Evolutionary conservation across 768 basidiomycete species (phyloP).

Genomic region (Calvatia gigantea): DNA sequence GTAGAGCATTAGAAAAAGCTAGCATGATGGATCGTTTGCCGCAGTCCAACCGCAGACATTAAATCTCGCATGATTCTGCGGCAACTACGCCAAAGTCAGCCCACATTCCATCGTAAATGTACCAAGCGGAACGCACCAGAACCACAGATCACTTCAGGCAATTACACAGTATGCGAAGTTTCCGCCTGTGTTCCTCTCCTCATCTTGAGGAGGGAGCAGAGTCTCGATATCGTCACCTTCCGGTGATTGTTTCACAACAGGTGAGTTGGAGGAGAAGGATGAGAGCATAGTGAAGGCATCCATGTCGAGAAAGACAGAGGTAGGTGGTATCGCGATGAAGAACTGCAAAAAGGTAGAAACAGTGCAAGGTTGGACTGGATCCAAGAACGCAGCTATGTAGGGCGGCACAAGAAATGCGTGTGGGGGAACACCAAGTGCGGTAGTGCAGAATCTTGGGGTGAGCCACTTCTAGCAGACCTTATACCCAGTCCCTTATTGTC

Average conservation of each 20-base stretch:
- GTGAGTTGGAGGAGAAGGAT: background rate
- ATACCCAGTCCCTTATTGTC: background rate
- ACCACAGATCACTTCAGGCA: background rate
- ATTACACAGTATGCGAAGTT: constrained; percentile 1
- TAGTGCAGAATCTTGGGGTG: background rate
- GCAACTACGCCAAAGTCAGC: too few relatives aligned
- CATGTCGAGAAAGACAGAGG: background rate
- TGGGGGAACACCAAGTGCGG: too few relatives aligned
- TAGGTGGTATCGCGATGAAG: background rate
- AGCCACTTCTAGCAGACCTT: background rate
- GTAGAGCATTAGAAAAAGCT: background rate
- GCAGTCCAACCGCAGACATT: background rate
- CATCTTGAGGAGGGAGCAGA: background rate
- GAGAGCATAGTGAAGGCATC: constrained; percentile 8
- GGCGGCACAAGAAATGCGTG: too few relatives aligned
- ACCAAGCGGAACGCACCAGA: too few relatives aligned
- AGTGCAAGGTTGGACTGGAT: background rate
- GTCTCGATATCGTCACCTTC: background rate
- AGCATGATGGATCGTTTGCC: background rate
- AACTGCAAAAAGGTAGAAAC: too few relatives aligned
- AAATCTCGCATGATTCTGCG: background rate
- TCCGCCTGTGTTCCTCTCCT: background rate
- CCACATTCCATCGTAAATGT: too few relatives aligned
- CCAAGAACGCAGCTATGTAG: too few relatives aligned
- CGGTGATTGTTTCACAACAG: background rate